phyloP scores from a whole-genome alignment of 2,329 filamentous ascomycete genomes.

The Aspergillus sp. region DNA sequence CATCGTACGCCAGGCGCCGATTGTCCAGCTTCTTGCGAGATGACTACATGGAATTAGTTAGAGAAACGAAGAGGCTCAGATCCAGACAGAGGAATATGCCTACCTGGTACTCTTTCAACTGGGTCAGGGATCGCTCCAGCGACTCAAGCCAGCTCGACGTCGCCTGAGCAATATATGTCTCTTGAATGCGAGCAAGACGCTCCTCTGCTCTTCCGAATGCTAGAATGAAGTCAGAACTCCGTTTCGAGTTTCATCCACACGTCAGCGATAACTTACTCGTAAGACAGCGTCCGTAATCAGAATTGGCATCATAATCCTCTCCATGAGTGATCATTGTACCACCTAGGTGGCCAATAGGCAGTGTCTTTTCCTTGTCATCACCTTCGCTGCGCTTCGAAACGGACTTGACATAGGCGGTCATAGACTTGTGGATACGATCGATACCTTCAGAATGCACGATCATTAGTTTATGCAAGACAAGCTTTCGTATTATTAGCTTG shows the following conservation, averaged over 20 bases:
- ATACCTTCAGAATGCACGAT: slow-evolving; percentile 62
- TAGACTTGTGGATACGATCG: slow-evolving; percentile 84
- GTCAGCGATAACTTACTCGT: slow-evolving; percentile 55
- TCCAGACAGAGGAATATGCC: slow-evolving; percentile 22
- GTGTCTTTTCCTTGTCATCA: slow-evolving; percentile 83
- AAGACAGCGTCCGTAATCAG: slow-evolving; percentile 86
- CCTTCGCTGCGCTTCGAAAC: slow-evolving; percentile 79
- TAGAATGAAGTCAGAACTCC: slow-evolving; percentile 30
- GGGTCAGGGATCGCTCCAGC: slow-evolving; percentile 81
- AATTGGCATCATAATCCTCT: slow-evolving; percentile 88
- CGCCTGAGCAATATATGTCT: slow-evolving; percentile 74
- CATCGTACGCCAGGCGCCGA: slow-evolving; percentile 85
- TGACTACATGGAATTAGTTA: slow-evolving; percentile 48
- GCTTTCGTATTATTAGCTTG: background rate
- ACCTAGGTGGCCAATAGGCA: slow-evolving; percentile 77
- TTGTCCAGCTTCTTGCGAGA: slow-evolving; percentile 93
- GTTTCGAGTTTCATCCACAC: background rate
- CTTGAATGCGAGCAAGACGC: slow-evolving; percentile 79
- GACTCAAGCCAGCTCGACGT: slow-evolving; percentile 86
- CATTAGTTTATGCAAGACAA: slow-evolving; percentile 10
- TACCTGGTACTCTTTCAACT: slow-evolving; percentile 98
- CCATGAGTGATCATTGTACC: slow-evolving; percentile 84
- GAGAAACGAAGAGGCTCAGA: background rate
- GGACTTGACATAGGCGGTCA: slow-evolving; percentile 83
- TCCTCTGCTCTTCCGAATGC: slow-evolving; percentile 84